Conservation (phyloP, 805 yeast genomes). For the Priceomyces medius region DNA sequence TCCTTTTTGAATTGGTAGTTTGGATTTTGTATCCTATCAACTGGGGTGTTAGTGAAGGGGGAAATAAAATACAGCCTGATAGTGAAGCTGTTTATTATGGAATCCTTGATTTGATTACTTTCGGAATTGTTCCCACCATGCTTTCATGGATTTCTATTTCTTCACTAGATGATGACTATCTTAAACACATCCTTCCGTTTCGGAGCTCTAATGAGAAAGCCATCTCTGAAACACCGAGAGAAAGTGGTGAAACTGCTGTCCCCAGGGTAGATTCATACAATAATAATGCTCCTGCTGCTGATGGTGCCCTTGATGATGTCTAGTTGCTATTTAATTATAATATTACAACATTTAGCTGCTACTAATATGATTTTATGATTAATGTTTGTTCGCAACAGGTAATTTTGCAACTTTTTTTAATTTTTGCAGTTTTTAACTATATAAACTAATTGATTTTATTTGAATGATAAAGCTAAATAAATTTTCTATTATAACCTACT, state of each 20-base stretch:
- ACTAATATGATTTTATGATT: no score
- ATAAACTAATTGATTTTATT: no score
- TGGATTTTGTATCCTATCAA: conserved; percentile 50
- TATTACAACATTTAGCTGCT: no score
- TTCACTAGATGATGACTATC: conserved; percentile 27
- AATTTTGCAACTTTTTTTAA: background rate
- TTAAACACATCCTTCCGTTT: conserved; percentile 18
- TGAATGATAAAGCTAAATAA: no score
- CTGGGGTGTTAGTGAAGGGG: conserved; percentile 63
- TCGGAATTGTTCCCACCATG: conserved; percentile 42
- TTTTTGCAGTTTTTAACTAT: background rate
- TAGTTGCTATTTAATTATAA: no score
- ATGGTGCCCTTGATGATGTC: background rate
- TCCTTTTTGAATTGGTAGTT: conserved; percentile 35
- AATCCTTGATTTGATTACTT: conserved; percentile 49
- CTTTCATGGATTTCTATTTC: conserved; percentile 28
- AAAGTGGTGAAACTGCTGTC: conserved; percentile 46
- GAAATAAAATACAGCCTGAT: conserved; percentile 58
- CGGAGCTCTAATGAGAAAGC: conserved; percentile 18
- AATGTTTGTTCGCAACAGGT: no score
- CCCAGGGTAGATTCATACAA: conserved; percentile 4
- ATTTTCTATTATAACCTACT: no score
- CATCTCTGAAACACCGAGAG: conserved; percentile 36
- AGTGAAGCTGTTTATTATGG: conserved; percentile 61
- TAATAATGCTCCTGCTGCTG: background rate